Evolutionary conservation across 805 yeast genomes (phyloP), one percentile per base, ranked within the genome.

Genomic region (Torulaspora delbrueckii): DNA sequence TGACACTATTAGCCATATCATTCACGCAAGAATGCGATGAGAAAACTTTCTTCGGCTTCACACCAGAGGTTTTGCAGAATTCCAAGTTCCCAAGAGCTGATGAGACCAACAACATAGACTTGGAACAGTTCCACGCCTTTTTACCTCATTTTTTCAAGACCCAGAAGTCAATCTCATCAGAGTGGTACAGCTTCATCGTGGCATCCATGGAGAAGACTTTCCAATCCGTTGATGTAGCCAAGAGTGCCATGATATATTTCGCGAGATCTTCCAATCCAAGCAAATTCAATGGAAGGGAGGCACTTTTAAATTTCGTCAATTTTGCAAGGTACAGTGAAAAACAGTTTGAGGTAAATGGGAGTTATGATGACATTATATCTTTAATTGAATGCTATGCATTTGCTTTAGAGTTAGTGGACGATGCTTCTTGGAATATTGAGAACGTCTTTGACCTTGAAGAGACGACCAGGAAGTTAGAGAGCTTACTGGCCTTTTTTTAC

Each of bases 1-100:
- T 53, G n/a, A 37, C 46, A 10, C 47, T 47, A 13, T 37, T 53
- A 42, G 39, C 42, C 6, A 23, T 39, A 37, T 26, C 43, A 13
- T 40, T 32, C 23, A 32, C 40, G n/a, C 23, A 32, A 22, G 26
- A 40, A 32, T 35, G 24, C 33, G 9, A 44, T 12, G 65, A 62
- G 26, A 43, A 42, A 3, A 43, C 48, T 8, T 50, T 58, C 4
- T 31, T 62, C 5, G 12, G 44, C 1, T 28, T 55, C 19, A 58
- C 58, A 8, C 39, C 52, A 1, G 13, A 30, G 3, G 10, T 65
- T 1, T 35, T 71, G 14, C 43, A 58, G 2, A 37, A 52, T 0
- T 50, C 69, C 2, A 56, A 58, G 7, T 78, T 77, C 50, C 82
- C 82, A 0, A 63, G 58, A 25, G 78, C 81, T 1, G 61, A 67